Base-by-base conservation (phyloP, 2,329 filamentous ascomycete species). In the Xylariomycetidae sp. region DNA sequence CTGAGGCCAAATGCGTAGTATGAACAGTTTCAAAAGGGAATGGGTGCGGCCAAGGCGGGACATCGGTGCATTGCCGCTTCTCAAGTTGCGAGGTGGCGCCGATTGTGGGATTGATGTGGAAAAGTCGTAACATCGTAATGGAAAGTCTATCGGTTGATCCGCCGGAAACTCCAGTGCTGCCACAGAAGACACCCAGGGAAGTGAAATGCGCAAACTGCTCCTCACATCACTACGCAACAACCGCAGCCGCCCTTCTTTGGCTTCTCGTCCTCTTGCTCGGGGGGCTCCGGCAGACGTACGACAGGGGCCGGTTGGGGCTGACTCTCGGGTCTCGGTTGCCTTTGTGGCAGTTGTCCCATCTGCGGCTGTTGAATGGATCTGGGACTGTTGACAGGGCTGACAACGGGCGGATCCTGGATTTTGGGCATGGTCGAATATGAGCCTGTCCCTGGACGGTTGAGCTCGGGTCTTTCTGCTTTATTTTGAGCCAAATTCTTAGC, bases 141-240 rank as follows among this genome's bases (percentile, higher is more conserved):
- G 39, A 37, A 39, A 26, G 31, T 29, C 36, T 39, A 29, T 20
- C 35, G 23, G 29, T 32, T 20, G 33, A 31, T 31, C 37, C 28
- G 25, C 32, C 25, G 28, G 31, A 35, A 25, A 25, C 25, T 29
- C 18, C 26, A 19, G 33, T 34, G 38, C 38, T 29, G 26, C 34
- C 34, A 30, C 29, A 38, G 34, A 34, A 34, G 22, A 29, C 34
- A 42, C 37, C 36, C 34, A 35, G 31, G 37, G 33, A 36, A 32
- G 45, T n/a, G n/a, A n/a, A n/a, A n/a, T n/a, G n/a, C n/a, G n/a
- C n/a, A n/a, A n/a, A n/a, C n/a, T n/a, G n/a, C n/a, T n/a, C n/a
- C n/a, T 75, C 67, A 87, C 83, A 87, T 87, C 46, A 89, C 72
- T 40, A 85, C 66, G 59, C 83, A 88, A 58, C 82, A 84, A 38